These are phyloP conservation scores for Globisporangium rhizosaccharum DNA, from an alignment of 352 stramenopile species.

Conservation along the genomic window DNA sequence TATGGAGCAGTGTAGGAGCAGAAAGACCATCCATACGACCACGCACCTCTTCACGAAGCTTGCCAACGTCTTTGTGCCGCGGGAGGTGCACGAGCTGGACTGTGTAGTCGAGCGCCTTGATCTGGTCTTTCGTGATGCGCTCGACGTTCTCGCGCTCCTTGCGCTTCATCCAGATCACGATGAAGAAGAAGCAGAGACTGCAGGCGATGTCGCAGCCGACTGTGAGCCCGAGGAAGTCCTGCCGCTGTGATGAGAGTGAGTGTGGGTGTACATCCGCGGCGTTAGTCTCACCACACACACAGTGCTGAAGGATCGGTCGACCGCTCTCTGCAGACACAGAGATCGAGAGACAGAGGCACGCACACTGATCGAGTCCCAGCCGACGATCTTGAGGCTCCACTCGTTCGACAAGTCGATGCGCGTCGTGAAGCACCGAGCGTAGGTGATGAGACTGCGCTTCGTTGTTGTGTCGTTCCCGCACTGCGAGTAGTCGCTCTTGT, in stretches of 20 bases:
- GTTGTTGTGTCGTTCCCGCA: conserved; percentile 20
- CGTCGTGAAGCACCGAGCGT: conserved; percentile 69
- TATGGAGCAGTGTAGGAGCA: neutral
- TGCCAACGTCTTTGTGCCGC: conserved; percentile 45
- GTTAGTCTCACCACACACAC: neutral
- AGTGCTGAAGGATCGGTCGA: neutral
- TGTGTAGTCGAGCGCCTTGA: conserved; percentile 74
- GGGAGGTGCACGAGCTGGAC: conserved; percentile 71
- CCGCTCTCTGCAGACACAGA: neutral
- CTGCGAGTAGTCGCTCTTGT: conserved; percentile 50
- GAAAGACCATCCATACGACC: neutral
- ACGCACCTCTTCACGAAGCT: conserved; percentile 56
- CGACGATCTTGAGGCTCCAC: conserved; percentile 74
- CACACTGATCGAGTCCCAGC: conserved; percentile 77
- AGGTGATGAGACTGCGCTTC: conserved; percentile 55
- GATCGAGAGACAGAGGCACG: conserved; percentile 2
- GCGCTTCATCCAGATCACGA: conserved; percentile 64
- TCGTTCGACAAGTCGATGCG: conserved; percentile 66
- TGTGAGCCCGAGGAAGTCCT: conserved; percentile 60
- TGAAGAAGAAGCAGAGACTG: conserved; percentile 57
- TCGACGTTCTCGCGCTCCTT: conserved; percentile 65
- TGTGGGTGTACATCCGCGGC: neutral
- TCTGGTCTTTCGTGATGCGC: conserved; percentile 51
- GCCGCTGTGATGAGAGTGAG: conserved; percentile 27
- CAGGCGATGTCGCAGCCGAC: conserved; percentile 68